phyloP scores from a whole-genome alignment of 345 rosid genomes.

The Durio zibethinus region DNA sequence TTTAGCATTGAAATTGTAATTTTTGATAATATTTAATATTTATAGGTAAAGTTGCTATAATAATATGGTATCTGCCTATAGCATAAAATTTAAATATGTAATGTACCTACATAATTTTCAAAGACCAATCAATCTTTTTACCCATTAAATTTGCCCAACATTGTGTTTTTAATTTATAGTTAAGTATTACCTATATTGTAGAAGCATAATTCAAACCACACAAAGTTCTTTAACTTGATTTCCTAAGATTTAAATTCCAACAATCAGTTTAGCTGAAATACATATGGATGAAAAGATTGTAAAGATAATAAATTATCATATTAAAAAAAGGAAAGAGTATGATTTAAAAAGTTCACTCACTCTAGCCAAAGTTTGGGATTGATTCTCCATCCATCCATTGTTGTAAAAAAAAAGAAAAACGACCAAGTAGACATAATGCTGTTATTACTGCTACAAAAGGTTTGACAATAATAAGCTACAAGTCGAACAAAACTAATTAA shows the following conservation, averaged over 20 bases:
- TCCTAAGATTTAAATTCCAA: neutral
- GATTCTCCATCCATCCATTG: slow-evolving; percentile 46
- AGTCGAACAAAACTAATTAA: neutral
- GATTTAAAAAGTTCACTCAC: slow-evolving; percentile 38
- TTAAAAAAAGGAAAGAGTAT: neutral
- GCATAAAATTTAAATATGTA: no score
- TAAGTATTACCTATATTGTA: neutral
- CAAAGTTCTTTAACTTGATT: no score
- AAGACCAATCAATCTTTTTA: no score
- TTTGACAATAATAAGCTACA: slow-evolving; percentile 46
- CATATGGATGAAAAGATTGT: neutral
- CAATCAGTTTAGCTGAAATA: neutral
- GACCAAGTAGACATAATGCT: slow-evolving; percentile 87
- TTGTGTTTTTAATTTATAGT: no score
- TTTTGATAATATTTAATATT: no score
- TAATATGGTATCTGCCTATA: no score
- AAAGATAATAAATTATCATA: neutral
- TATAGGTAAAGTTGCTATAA: no score
- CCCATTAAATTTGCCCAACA: no score
- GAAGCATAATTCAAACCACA: neutral
- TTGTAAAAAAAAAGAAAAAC: slow-evolving; percentile 78
- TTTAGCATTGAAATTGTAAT: no score
- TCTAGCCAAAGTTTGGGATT: slow-evolving; percentile 74
- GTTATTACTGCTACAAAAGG: slow-evolving; percentile 53
- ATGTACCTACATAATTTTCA: no score